Evolutionary conservation across 345 rosid species (phyloP).

Genomic region (Litchi chinensis): DNA sequence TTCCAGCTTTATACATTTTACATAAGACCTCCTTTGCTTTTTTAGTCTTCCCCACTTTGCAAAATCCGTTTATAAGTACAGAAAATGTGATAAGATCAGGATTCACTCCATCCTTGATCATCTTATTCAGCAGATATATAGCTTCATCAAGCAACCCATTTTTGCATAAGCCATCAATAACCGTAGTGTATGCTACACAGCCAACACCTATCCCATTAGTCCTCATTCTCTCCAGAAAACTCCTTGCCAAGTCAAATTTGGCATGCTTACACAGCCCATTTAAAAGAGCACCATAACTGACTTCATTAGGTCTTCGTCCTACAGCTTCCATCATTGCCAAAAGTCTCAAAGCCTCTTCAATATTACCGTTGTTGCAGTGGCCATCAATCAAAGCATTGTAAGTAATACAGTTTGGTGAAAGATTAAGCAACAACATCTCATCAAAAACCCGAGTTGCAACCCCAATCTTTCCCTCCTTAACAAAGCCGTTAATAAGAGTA

Average conservation of each 20-base stretch:
- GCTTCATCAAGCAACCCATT: conserved; percentile 63
- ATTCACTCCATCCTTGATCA: conserved; percentile 58
- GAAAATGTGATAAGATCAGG: conserved; percentile 83
- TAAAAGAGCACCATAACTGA: conserved; percentile 68
- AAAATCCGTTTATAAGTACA: conserved; percentile 77
- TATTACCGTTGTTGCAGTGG: conserved; percentile 49
- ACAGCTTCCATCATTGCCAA: conserved; percentile 57
- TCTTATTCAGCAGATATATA: conserved; percentile 48
- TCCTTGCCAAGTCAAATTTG: conserved; percentile 59
- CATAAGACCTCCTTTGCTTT: conserved; percentile 63
- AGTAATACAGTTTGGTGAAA: conserved; percentile 60
- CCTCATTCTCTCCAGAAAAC: conserved; percentile 68
- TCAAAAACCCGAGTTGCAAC: conserved; percentile 59
- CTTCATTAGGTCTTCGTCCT: conserved; percentile 60
- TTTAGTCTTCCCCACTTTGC: conserved; percentile 47
- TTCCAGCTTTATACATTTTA: conserved; percentile 64
- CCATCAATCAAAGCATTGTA: conserved; percentile 77
- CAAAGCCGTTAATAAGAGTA: conserved; percentile 72
- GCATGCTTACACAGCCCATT: conserved; percentile 70
- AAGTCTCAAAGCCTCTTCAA: conserved; percentile 63
- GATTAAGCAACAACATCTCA: conserved; percentile 64
- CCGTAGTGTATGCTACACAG: conserved; percentile 59
- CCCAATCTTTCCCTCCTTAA: conserved; percentile 65
- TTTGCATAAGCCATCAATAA: conserved; percentile 80
- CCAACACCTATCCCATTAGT: conserved; percentile 51